These are phyloP conservation scores for Penicillium tannophilum DNA, from an alignment of 495 filamentous ascomycete species.

Conservation along the genomic window DNA sequence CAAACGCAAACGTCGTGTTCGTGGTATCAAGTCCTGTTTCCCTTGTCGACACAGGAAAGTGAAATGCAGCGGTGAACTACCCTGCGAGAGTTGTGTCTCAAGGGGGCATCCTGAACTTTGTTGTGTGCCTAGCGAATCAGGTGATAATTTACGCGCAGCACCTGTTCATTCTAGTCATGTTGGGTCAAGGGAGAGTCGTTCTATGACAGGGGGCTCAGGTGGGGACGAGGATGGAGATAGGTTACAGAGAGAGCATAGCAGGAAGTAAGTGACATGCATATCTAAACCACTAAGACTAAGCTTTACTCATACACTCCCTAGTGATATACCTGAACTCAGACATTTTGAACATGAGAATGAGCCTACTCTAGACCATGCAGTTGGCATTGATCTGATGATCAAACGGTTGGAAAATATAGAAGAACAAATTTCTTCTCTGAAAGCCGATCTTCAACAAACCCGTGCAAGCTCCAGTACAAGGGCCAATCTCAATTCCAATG, in stretches of 20 bases:
- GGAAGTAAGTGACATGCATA: neutral
- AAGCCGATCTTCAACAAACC: slow-evolving; percentile 24
- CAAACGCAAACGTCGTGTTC: slow-evolving; percentile 13
- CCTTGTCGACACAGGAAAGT: slow-evolving; percentile 39
- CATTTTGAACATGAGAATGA: neutral
- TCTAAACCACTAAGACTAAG: neutral
- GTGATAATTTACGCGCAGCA: neutral
- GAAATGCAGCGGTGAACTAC: slow-evolving; percentile 64
- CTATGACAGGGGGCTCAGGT: neutral
- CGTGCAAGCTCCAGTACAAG: neutral
- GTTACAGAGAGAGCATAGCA: neutral
- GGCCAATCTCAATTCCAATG: neutral
- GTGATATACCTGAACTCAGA: neutral
- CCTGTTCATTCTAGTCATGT: neutral
- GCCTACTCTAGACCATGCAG: neutral
- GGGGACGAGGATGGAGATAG: neutral
- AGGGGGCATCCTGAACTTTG: slow-evolving; percentile 63
- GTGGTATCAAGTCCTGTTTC: slow-evolving; percentile 23
- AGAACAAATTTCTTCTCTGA: slow-evolving; percentile 15
- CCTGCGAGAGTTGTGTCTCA: slow-evolving; percentile 65
- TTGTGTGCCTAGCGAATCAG: slow-evolving; percentile 21
- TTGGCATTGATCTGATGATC: slow-evolving; percentile 11
- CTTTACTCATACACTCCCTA: neutral
- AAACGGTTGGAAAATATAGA: slow-evolving; percentile 24
- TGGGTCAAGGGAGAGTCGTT: neutral